Conservation (phyloP, 768 basidiomycete genomes). For the Mrakia hoshinonis region DNA sequence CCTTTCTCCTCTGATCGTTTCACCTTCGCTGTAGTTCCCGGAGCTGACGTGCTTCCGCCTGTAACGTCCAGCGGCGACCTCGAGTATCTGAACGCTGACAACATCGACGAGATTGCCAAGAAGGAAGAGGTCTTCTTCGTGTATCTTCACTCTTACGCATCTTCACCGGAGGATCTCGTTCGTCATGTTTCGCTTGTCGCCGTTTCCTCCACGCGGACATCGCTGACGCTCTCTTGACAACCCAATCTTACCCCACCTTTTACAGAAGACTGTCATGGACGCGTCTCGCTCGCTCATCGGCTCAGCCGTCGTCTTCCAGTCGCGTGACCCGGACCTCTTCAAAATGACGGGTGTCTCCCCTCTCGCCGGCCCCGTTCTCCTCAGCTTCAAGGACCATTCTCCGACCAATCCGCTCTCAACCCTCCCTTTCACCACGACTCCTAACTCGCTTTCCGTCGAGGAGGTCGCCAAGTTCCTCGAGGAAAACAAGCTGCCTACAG, state of each 20-base stretch:
- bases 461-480: slow-evolving; percentile 54
- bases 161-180: slow-evolving; percentile 38
- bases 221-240: not conserved
- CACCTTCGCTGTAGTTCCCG: not conserved
- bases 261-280: slow-evolving; percentile 51
- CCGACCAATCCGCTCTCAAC: slow-evolving; percentile 43
- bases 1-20: slow-evolving; percentile 19
- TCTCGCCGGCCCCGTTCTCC: slow-evolving; percentile 43
- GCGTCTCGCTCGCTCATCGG: slow-evolving; percentile 51
- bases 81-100: slow-evolving; percentile 33
- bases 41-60: not conserved
- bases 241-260: not conserved
- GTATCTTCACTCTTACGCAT: slow-evolving; percentile 46
- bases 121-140: slow-evolving; percentile 55
- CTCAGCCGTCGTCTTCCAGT: slow-evolving; percentile 46
- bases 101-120: slow-evolving; percentile 43
- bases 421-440: slow-evolving; percentile 33
- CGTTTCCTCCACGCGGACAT: not conserved
- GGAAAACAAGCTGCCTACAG: slow-evolving; percentile 61
- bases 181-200: slow-evolving; percentile 24
- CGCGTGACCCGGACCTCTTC: slow-evolving; percentile 42
- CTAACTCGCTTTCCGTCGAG: slow-evolving; percentile 31
- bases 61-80: slow-evolving; percentile 1
- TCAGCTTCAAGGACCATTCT: slow-evolving; percentile 57
- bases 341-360: slow-evolving; percentile 36